These are phyloP conservation scores for Talaromyces islandicus DNA, from an alignment of 2,329 filamentous ascomycete genomes.

Conservation along the genomic window DNA sequence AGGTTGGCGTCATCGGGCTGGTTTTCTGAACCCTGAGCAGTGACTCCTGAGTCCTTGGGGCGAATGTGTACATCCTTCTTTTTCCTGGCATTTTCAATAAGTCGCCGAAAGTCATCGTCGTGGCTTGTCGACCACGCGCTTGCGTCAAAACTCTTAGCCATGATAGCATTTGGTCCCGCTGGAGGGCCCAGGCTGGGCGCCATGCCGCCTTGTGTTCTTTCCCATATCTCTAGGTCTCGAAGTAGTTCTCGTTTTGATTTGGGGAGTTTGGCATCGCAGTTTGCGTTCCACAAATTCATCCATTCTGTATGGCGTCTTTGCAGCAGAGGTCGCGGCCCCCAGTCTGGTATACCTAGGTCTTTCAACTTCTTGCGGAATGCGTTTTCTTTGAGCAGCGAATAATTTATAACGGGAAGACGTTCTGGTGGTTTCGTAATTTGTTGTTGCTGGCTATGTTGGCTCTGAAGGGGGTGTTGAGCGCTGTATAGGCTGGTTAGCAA, in stretches of 20 bases:
- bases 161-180: constrained; percentile 46
- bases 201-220: constrained; percentile 67
- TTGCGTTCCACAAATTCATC: constrained; percentile 94
- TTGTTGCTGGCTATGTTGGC: background rate
- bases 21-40: background rate
- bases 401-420: constrained; percentile 74
- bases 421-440: constrained; percentile 43
- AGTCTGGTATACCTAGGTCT: constrained; percentile 70
- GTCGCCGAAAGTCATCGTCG: constrained; percentile 65
- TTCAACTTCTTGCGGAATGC: constrained; percentile 72
- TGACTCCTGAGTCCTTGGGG: background rate
- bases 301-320: constrained; percentile 84
- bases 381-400: constrained; percentile 76
- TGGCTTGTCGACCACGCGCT: constrained; percentile 69
- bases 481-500: background rate
- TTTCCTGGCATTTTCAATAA: constrained; percentile 71
- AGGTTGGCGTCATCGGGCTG: background rate
- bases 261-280: constrained; percentile 76
- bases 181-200: constrained; percentile 32
- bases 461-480: constrained; percentile 1
- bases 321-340: constrained; percentile 63
- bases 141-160: constrained; percentile 84
- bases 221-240: constrained; percentile 78
- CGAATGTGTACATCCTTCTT: constrained; percentile 28
- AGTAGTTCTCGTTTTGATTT: constrained; percentile 66